Conservation (phyloP, 441 rosid species). For the Jatropha multifida region DNA sequence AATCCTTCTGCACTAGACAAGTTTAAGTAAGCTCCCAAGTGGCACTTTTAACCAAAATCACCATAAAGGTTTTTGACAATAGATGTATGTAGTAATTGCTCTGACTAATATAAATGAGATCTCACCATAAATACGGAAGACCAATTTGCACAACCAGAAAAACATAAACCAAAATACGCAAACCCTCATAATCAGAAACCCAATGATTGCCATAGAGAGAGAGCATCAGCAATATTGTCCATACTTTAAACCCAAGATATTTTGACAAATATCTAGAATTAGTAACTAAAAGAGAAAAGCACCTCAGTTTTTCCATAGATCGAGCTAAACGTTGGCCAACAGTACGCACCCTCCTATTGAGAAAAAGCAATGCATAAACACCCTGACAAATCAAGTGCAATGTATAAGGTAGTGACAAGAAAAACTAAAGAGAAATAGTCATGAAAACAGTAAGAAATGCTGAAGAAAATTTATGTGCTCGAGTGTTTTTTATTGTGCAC, state of each 20-base stretch:
- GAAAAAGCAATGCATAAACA: constrained; percentile 87
- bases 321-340: constrained; percentile 89
- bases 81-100: not conserved
- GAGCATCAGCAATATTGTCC: not conserved
- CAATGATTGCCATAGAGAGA: not conserved
- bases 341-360: constrained; percentile 86
- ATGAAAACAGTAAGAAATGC: not conserved
- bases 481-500: not conserved
- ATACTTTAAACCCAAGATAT: constrained; percentile 1
- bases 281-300: constrained; percentile 14
- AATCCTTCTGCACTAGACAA: not conserved
- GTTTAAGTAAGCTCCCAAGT: not conserved
- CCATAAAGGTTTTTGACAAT: not conserved
- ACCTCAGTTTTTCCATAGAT: constrained; percentile 95
- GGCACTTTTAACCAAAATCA: not conserved
- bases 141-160: not conserved
- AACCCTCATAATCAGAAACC: not conserved
- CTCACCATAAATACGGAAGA: not conserved
- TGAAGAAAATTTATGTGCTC: not conserved
- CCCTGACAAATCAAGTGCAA: constrained; percentile 52
- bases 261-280: not conserved
- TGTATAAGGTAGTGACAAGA: constrained; percentile 25
- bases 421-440: constrained; percentile 10
- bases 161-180: constrained; percentile 4
- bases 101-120: not conserved